phyloP scores from a whole-genome alignment of 129 eudicot species.

The Logfia minima region DNA sequence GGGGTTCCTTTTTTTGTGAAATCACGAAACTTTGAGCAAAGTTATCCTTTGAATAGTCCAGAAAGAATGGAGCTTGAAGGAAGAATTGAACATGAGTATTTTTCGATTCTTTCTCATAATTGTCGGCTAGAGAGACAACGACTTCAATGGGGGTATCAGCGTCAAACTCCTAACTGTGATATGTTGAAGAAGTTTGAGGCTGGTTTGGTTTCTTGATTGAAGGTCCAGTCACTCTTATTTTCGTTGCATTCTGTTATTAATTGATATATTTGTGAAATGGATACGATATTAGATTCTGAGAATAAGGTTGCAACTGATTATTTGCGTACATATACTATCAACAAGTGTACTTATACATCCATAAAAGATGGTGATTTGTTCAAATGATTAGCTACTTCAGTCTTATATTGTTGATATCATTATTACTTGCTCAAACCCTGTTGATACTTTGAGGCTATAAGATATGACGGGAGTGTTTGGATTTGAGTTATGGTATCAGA shows the following conservation, averaged over 20 bases:
- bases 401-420: neutral
- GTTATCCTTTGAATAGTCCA: constrained; percentile 46
- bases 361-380: constrained; percentile 23
- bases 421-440: neutral
- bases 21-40: constrained; percentile 57
- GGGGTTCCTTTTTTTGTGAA: constrained; percentile 69
- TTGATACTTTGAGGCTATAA: neutral
- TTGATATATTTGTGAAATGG: neutral
- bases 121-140: constrained; percentile 70
- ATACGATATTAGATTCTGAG: constrained; percentile 16
- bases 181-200: constrained; percentile 40
- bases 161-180: constrained; percentile 61
- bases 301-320: constrained; percentile 11
- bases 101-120: constrained; percentile 50
- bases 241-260: neutral
- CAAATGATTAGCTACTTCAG: neutral
- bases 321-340: constrained; percentile 13
- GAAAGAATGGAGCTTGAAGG: constrained; percentile 57
- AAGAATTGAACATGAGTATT: constrained; percentile 59
- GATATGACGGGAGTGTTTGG: neutral
- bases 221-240: constrained; percentile 27
- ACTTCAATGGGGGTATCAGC: constrained; percentile 62
- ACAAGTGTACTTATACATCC: constrained; percentile 18
- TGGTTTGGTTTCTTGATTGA: constrained; percentile 34
- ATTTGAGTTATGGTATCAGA: neutral